A percentile compares a stretch with the other conserved stretches of the same genome.
phyloP scores from a whole-genome alignment of 2,329 filamentous ascomycete species.

The Juglanconis sp. region DNA sequence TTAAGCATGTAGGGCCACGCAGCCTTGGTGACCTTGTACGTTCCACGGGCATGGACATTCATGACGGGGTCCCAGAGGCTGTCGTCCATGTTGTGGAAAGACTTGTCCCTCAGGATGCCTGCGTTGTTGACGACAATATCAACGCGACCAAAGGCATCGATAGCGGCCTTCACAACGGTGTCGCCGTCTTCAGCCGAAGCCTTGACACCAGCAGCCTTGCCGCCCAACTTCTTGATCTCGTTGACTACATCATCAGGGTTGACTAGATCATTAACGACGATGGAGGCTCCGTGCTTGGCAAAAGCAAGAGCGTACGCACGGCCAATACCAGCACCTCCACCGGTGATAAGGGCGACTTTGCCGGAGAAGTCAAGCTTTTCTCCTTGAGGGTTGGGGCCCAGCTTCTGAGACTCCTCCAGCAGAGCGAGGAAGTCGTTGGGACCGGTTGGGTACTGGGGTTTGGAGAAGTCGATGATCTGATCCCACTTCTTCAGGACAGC shows the following conservation, averaged over 20 bases:
- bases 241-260: constrained; percentile 87
- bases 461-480: constrained; percentile 80
- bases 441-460: constrained; percentile 78
- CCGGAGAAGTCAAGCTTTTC: constrained; percentile 78
- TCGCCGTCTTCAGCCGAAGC: constrained; percentile 92
- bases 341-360: constrained; percentile 83
- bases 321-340: constrained; percentile 85
- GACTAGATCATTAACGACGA: constrained; percentile 94
- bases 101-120: constrained; percentile 95
- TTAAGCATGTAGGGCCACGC: constrained; percentile 97
- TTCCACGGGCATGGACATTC: constrained; percentile 88
- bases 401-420: constrained; percentile 77
- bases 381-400: constrained; percentile 68
- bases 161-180: constrained; percentile 83
- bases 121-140: constrained; percentile 98
- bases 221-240: constrained; percentile 87
- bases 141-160: constrained; percentile 88
- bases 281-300: constrained; percentile 75
- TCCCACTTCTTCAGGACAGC: constrained; percentile 89
- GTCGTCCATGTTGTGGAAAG: constrained; percentile 96
- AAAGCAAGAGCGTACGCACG: constrained; percentile 83
- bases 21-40: constrained; percentile 95
- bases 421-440: constrained; percentile 84
- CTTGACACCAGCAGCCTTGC: constrained; percentile 89
- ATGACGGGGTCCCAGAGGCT: constrained; percentile 88